phyloP scores from a whole-genome alignment of 371 early-diverging fungal species.

The Sporodiniella umbellata region DNA sequence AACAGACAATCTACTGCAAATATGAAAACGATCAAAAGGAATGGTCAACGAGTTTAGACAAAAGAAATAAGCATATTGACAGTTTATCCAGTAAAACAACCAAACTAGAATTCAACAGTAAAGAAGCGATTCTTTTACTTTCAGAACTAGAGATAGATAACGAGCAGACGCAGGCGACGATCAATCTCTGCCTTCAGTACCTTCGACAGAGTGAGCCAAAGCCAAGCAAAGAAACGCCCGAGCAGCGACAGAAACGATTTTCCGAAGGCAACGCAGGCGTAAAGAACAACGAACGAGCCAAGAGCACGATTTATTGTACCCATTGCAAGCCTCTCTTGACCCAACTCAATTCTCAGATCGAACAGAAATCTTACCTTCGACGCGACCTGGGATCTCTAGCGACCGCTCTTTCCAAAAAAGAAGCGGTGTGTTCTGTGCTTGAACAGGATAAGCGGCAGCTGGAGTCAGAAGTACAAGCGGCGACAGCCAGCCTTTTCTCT shows the following conservation, averaged over 20 bases:
- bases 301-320: constrained; percentile 7
- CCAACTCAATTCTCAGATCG: constrained; percentile 52
- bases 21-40: constrained; percentile 54
- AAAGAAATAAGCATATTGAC: constrained; percentile 56
- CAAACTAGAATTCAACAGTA: constrained; percentile 46
- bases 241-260: too few species aligned
- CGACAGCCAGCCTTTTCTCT: constrained; percentile 45
- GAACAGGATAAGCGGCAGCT: constrained; percentile 57
- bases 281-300: too few species aligned
- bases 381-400: constrained; percentile 54
- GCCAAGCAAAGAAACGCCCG: too few species aligned
- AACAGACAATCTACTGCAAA: constrained; percentile 51
- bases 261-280: too few species aligned
- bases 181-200: constrained; percentile 41
- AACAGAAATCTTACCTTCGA: constrained; percentile 51
- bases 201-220: constrained; percentile 32
- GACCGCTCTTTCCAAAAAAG: constrained; percentile 45
- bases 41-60: constrained; percentile 49
- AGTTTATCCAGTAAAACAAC: constrained; percentile 46
- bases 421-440: constrained; percentile 31
- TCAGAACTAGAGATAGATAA: constrained; percentile 29
- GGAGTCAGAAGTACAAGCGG: constrained; percentile 63
- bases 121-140: constrained; percentile 47
- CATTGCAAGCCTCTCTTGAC: constrained; percentile 48
- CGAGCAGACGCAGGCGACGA: constrained; percentile 25